These are phyloP conservation scores for Boletus mariae DNA, from an alignment of 1,284 basidiomycete species.

Conservation along the genomic window DNA sequence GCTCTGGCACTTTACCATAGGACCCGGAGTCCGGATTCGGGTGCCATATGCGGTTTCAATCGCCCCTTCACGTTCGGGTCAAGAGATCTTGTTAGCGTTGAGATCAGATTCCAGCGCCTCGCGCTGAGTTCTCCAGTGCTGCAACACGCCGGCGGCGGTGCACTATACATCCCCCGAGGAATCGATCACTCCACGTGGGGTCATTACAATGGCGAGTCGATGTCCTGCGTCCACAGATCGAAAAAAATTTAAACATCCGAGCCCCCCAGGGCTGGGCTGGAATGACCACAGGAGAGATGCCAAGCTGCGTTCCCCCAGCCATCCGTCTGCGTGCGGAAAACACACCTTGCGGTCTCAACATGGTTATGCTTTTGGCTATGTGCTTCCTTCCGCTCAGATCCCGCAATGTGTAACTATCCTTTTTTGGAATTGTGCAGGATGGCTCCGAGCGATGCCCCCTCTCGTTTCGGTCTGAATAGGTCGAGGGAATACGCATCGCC, in stretches of 20 bases:
- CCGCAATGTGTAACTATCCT: not conserved
- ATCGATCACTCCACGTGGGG: not conserved
- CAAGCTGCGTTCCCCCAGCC: not conserved
- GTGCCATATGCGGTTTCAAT: not conserved
- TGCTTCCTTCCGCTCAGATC: not conserved
- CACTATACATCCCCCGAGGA: not conserved
- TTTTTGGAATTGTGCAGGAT: constrained; percentile 9
- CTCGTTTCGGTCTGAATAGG: not conserved
- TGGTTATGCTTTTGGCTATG: not conserved
- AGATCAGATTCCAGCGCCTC: not conserved
- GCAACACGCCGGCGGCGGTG: not conserved
- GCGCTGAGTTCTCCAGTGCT: not conserved
- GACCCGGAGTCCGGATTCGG: not conserved
- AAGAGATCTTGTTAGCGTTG: not conserved
- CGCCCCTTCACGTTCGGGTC: not conserved
- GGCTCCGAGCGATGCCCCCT: constrained; percentile 8
- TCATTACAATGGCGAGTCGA: not conserved
- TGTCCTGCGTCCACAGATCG: constrained; percentile 1
- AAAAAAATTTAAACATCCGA: not conserved
- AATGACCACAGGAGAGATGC: constrained; percentile 4
- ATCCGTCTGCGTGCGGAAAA: not conserved
- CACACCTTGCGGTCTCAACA: not conserved
- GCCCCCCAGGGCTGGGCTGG: not conserved
- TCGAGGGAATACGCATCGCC: constrained; percentile 1
- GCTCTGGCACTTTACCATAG: not conserved